A percentile compares a stretch with the other conserved stretches of the same genome.
Evolutionary conservation across 129 eudicot species (phyloP).

Genomic region (Flaveria ramosissima): DNA sequence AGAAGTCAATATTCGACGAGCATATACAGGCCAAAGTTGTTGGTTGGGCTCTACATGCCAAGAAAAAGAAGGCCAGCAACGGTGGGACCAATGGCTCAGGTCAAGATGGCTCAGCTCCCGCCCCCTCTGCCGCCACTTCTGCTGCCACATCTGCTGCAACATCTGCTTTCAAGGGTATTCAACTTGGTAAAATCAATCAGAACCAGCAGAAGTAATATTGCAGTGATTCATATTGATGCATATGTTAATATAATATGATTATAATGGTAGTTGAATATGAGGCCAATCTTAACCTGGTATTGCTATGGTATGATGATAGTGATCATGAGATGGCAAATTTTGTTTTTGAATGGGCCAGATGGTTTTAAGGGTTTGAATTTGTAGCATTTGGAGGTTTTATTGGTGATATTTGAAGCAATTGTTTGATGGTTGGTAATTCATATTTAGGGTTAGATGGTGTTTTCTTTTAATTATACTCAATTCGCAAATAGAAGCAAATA

Average conservation of each 20-base stretch:
- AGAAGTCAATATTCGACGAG: slow-evolving; percentile 58
- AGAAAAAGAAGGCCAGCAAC: slow-evolving; percentile 33
- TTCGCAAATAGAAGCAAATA: neutral
- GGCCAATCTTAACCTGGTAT: slow-evolving; percentile 15
- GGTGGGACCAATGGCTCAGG: slow-evolving; percentile 31
- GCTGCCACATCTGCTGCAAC: slow-evolving; percentile 1
- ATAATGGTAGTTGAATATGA: neutral
- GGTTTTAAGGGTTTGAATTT: neutral
- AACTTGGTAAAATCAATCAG: slow-evolving; percentile 37
- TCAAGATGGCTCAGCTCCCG: slow-evolving; percentile 28
- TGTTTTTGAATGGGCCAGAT: slow-evolving; percentile 10
- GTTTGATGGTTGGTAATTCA: slow-evolving; percentile 14
- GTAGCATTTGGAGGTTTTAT: neutral
- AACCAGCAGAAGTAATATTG: slow-evolving; percentile 30
- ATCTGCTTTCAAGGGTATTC: slow-evolving; percentile 32
- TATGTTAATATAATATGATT: slow-evolving; percentile 28
- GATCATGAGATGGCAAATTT: neutral
- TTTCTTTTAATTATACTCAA: neutral
- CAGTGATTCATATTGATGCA: slow-evolving; percentile 5
- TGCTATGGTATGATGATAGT: slow-evolving; percentile 7
- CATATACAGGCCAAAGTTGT: slow-evolving; percentile 51
- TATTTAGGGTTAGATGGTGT: neutral
- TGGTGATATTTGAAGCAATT: slow-evolving; percentile 3
- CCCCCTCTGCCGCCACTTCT: neutral
- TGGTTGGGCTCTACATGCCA: slow-evolving; percentile 63